phyloP scores from a whole-genome alignment of 768 basidiomycete species.

The Lanmaoa rubissima region DNA sequence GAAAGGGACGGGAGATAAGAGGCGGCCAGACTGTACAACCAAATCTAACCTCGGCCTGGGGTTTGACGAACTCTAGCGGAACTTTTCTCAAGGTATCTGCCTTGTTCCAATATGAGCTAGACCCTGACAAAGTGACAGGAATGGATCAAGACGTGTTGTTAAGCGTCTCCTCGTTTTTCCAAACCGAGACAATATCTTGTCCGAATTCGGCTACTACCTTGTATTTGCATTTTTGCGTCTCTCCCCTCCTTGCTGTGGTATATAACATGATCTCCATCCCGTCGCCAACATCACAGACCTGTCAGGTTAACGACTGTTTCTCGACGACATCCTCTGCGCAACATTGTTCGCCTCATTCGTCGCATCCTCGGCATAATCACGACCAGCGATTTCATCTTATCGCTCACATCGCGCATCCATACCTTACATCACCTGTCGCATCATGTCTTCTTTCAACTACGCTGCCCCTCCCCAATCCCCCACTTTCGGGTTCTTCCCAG shows the following conservation, averaged over 20 bases:
- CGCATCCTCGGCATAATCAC: neutral
- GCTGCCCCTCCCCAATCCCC: constrained; percentile 49
- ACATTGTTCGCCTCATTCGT: constrained; percentile 11
- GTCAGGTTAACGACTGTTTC: constrained; percentile 5
- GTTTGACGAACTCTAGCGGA: neutral
- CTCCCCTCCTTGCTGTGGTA: constrained; percentile 7
- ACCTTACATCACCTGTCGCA: neutral
- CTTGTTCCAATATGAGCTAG: constrained; percentile 18
- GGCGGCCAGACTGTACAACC: neutral
- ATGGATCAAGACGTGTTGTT: neutral
- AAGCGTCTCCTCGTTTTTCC: constrained; percentile 1
- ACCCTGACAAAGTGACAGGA: constrained; percentile 8
- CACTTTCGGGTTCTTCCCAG: constrained; percentile 59
- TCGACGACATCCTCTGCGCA: constrained; percentile 8
- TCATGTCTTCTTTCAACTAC: constrained; percentile 45
- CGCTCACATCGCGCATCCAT: neutral
- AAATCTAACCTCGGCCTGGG: neutral
- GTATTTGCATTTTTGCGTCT: constrained; percentile 15
- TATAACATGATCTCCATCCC: constrained; percentile 24
- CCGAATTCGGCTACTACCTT: constrained; percentile 26
- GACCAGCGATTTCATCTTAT: neutral
- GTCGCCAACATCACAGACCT: constrained; percentile 7
- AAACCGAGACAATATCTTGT: constrained; percentile 19
- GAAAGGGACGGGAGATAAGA: neutral
- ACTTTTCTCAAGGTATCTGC: too few relatives aligned